Evolutionary conservation across 2,329 filamentous ascomycete genomes (phyloP).

Genomic region (Epichloe festucae): DNA sequence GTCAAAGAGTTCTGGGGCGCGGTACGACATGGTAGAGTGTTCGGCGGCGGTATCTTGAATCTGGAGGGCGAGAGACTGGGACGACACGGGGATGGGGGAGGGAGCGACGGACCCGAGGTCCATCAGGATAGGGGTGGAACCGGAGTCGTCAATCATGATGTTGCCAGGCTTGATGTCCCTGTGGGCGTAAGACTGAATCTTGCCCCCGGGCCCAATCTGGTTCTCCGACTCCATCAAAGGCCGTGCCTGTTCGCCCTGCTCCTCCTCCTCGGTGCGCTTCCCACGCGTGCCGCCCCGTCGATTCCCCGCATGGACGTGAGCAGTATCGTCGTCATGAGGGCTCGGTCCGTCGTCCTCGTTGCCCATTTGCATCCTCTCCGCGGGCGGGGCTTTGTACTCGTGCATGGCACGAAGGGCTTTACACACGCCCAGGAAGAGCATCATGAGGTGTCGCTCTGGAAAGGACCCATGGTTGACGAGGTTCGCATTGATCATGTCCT

Average conservation of each 20-base stretch:
- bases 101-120: slow-evolving; percentile 85
- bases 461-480: slow-evolving; percentile 88
- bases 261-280: slow-evolving; percentile 46
- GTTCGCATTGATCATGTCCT: slow-evolving; percentile 98
- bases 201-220: slow-evolving; percentile 45
- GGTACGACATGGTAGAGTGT: slow-evolving; percentile 97
- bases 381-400: slow-evolving; percentile 48
- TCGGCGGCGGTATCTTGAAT: slow-evolving; percentile 92
- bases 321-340: slow-evolving; percentile 18
- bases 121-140: slow-evolving; percentile 85
- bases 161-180: slow-evolving; percentile 96
- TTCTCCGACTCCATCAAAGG: slow-evolving; percentile 73
- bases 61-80: slow-evolving; percentile 76
- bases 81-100: slow-evolving; percentile 74
- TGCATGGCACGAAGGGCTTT: slow-evolving; percentile 84
- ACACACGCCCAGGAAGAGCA: slow-evolving; percentile 84
- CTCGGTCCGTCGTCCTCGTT: slow-evolving; percentile 24
- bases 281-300: slow-evolving; percentile 15
- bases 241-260: slow-evolving; percentile 63
- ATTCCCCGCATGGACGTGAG: background rate
- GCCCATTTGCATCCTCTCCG: slow-evolving; percentile 41
- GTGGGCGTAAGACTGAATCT: slow-evolving; percentile 74
- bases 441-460: slow-evolving; percentile 77
- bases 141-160: slow-evolving; percentile 95
- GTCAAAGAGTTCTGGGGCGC: slow-evolving; percentile 93